These are phyloP conservation scores for Leccinum uliginosum DNA, from an alignment of 768 basidiomycete genomes.

Conservation along the genomic window DNA sequence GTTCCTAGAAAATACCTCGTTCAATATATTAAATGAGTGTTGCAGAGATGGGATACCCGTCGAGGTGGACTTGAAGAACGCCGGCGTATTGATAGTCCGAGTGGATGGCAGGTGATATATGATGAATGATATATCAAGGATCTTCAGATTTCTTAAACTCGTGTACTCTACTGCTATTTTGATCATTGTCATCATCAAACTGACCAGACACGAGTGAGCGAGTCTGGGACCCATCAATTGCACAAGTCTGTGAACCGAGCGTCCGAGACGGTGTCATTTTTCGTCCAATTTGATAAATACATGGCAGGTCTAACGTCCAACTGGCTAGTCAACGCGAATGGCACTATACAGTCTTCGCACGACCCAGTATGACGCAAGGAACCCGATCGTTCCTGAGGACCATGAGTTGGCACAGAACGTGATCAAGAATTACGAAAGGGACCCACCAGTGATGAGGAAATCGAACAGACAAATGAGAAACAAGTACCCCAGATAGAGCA, in stretches of 20 bases:
- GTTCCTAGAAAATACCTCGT: background rate
- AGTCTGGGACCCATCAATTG: background rate
- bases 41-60: slow-evolving; percentile 66
- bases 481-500: slow-evolving; percentile 89
- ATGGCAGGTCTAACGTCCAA: slow-evolving; percentile 2
- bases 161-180: background rate
- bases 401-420: background rate
- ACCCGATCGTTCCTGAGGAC: slow-evolving; percentile 81
- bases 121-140: background rate
- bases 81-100: slow-evolving; percentile 79
- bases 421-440: background rate
- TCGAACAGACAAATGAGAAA: slow-evolving; percentile 76
- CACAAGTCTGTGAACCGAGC: background rate
- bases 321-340: slow-evolving; percentile 64
- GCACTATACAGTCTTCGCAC: slow-evolving; percentile 77
- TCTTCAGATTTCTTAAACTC: background rate
- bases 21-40: background rate
- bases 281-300: slow-evolving; percentile 12
- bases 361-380: slow-evolving; percentile 90
- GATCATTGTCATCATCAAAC: background rate
- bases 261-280: background rate
- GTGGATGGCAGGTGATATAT: background rate
- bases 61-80: slow-evolving; percentile 72
- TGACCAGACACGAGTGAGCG: background rate
- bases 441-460: slow-evolving; percentile 80